phyloP scores from a whole-genome alignment of 2,329 filamentous ascomycete genomes.

The Peltaster fructicola region DNA sequence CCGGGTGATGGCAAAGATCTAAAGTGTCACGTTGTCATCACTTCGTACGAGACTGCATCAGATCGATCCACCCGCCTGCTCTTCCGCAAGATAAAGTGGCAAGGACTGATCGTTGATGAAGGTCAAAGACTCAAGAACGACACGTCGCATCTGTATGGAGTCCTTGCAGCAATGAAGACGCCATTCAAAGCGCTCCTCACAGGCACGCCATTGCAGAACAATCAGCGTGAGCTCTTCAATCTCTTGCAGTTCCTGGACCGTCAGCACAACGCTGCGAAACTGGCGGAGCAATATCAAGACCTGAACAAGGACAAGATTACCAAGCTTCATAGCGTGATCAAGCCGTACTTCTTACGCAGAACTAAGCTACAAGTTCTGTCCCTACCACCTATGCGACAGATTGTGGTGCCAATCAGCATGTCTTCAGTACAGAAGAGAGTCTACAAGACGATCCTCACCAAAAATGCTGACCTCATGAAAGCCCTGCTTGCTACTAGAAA shows the following conservation, averaged over 20 bases:
- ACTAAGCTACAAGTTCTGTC: conserved; percentile 84
- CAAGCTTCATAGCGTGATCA: conserved; percentile 66
- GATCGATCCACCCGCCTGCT: conserved; percentile 49
- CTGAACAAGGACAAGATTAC: conserved; percentile 68
- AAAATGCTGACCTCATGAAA: conserved; percentile 75
- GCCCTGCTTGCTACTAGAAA: conserved; percentile 57
- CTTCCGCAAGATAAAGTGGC: conserved; percentile 62
- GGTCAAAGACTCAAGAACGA: conserved; percentile 93
- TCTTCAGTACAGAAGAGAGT: conserved; percentile 82
- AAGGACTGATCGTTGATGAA: conserved; percentile 80
- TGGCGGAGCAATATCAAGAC: conserved; percentile 62
- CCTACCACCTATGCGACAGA: conserved; percentile 79
- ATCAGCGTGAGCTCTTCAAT: conserved; percentile 86
- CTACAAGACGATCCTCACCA: conserved; percentile 81
- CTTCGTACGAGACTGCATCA: conserved; percentile 78
- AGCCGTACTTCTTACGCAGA: conserved; percentile 51
- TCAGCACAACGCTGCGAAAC: conserved; percentile 45
- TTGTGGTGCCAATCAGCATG: conserved; percentile 94
- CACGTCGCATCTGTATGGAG: conserved; percentile 60
- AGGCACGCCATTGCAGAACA: conserved; percentile 84
- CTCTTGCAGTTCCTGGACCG: conserved; percentile 86
- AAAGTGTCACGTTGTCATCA: conserved; percentile 79
- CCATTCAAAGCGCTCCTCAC: conserved; percentile 78
- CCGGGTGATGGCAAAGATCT: conserved; percentile 47
- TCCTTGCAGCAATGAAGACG: conserved; percentile 54